Base-by-base conservation (phyloP, 148 eudicot genomes). In the Diospyros kaki region DNA sequence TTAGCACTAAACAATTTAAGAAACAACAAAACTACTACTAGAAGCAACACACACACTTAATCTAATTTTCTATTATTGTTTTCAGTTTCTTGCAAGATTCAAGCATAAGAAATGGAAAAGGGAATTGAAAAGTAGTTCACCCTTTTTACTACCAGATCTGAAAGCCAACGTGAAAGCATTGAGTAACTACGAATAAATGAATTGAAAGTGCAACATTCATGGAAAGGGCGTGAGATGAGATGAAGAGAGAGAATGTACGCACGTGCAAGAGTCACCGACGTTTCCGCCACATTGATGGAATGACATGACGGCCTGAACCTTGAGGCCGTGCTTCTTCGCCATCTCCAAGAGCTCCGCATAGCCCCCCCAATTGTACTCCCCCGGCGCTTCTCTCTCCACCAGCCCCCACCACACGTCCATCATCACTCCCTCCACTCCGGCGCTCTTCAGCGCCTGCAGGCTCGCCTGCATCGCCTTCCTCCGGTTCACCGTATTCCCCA, bases 391-490 rank as follows among this genome's bases (percentile, higher is more conserved):
- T 43, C 88, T 86, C 87, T 93, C 98, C 64, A 93, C 98, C 78
- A 93, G 75, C 2, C 97, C 98, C 98, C 98, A 93, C 98, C 98
- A 93, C 62, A 89, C 96, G 67, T 93, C 98, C 90, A 93, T 81
- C 98, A 93, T 93, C 17, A 93, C 75, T 63, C 98, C 98, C 58
- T 91, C 94, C 44, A 91, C 98, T 0, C 98, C 97, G 0, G 98
- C 93, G 17, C 89, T 89, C 82, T 89, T 93, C 83, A 93, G 66
- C 68, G 98, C 97, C 78, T 82, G 84, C 70, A 93, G 45, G 69
- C 98, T 91, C 73, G 87, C 94, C 5, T 86, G 88, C 94, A 93
- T 88, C 73, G 97, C 97, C 76, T 88, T 91, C 83, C 79, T 87
- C 76, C 97, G 59, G 41, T 91, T 93, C 77, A 91, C 81, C 8